phyloP scores from a whole-genome alignment of 768 basidiomycete genomes.

The Mycena leptocephala region DNA sequence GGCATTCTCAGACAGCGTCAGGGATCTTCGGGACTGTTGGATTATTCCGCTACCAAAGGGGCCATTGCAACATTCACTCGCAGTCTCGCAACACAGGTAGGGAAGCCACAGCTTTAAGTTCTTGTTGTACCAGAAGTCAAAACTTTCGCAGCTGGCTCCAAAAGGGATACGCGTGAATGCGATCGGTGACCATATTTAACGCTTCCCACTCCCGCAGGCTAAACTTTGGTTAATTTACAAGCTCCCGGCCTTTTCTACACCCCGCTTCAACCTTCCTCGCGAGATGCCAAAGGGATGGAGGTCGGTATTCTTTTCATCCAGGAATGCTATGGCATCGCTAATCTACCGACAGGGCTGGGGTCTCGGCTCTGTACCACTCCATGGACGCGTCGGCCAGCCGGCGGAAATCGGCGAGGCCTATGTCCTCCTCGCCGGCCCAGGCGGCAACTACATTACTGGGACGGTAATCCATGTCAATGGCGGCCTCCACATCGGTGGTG shows the following conservation, averaged over 20 bases:
- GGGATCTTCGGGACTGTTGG: conserved; percentile 45
- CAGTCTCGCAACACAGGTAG: conserved; percentile 62
- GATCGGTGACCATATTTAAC: not conserved
- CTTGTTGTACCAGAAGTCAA: not conserved
- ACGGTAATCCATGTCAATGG: conserved; percentile 55
- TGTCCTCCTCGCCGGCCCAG: conserved; percentile 67
- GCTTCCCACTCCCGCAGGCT: not conserved
- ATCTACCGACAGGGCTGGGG: conserved; percentile 48
- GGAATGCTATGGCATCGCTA: not conserved
- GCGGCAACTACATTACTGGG: conserved; percentile 58
- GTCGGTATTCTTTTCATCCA: not conserved
- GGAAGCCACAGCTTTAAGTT: no score
- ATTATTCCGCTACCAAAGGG: conserved; percentile 76
- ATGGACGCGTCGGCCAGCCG: conserved; percentile 67
- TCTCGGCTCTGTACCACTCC: conserved; percentile 61
- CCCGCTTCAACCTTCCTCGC: conserved; percentile 71
- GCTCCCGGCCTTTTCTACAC: conserved; percentile 72
- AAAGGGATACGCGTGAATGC: not conserved
- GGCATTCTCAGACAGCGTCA: conserved; percentile 67
- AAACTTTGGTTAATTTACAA: no score
- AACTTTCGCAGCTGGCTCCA: not conserved
- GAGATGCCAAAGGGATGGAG: conserved; percentile 71
- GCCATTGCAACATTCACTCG: conserved; percentile 73
- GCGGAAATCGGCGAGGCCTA: conserved; percentile 69
- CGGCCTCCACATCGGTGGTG: conserved; percentile 25